Conservation (phyloP, 1,139 yeast genomes). For the Suhomyces wounanorum region DNA sequence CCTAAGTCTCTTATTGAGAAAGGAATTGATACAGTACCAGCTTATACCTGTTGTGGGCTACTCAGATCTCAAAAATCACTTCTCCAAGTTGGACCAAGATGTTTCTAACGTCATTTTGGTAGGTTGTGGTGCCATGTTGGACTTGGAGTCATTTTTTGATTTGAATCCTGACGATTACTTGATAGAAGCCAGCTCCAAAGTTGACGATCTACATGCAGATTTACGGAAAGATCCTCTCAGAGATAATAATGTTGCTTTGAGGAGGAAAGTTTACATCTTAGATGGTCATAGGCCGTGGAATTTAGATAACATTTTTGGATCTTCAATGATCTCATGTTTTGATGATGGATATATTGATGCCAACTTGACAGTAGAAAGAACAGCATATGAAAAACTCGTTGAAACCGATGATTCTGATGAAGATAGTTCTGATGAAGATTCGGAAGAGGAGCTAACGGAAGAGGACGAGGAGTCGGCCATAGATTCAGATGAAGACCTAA, state of each 20-base stretch:
- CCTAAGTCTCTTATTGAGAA: conserved; percentile 67
- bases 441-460: conserved; percentile 8
- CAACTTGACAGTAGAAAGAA: conserved; percentile 51
- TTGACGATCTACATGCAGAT: conserved; percentile 17
- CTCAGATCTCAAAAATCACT: conserved; percentile 69
- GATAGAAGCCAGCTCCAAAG: conserved; percentile 8
- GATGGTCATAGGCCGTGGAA: conserved; percentile 98
- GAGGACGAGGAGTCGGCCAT: conserved; percentile 25
- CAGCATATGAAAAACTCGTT: conserved; percentile 55
- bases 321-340: conserved; percentile 75
- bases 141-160: conserved; percentile 76
- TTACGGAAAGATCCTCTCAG: conserved; percentile 14
- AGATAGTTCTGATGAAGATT: conserved; percentile 29
- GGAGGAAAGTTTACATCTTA: conserved; percentile 68
- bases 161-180: conserved; percentile 54
- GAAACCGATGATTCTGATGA: conserved; percentile 33
- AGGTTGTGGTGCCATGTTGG: conserved; percentile 97
- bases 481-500: conserved; percentile 29
- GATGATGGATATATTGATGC: conserved; percentile 81
- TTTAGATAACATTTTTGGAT: conserved; percentile 86
- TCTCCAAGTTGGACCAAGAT: conserved; percentile 64
- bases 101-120: conserved; percentile 76
- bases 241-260: conserved; percentile 23
- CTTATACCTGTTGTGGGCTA: conserved; percentile 95
- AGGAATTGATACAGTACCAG: conserved; percentile 84